Evolutionary conservation across 2,329 filamentous ascomycete species (phyloP), one percentile per base, ranked within the genome.

Genomic region (Shiraia bambusicola): DNA sequence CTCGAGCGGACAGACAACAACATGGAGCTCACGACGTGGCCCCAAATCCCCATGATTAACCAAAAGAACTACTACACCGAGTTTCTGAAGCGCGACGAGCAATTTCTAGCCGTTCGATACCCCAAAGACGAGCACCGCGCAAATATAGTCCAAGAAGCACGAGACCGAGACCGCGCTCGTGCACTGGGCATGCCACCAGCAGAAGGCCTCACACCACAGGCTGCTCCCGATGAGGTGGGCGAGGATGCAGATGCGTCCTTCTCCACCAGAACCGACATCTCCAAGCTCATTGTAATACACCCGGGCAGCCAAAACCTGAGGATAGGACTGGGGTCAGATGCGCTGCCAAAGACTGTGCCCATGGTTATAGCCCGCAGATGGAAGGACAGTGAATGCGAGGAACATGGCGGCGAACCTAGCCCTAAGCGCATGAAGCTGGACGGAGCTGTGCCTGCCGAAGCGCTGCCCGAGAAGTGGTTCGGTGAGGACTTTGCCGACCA

Each of bases 31-130:
- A 88, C 90, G 34, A 94, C 80, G 68, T 98, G 93, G 92, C 92
- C 93, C 8, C 86, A 93, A 63, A 84, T 95, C 43, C 79, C 82
- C 30, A 88, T 93, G 60, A 98, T 98, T 72, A 98, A 98, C 67
- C 93, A 98, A 70, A 98, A 98, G 76, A 98, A 98, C 70, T 98
- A 98, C 71, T 67, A 63, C 48, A 95, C 90, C 47, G 93, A 98
- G 66, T 98, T 95, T 60, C 87, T 98, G 72, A 98, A 98, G 75
- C 86, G 92, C 62, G 93, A 98, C 74, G 93, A 97, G 61, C 93
- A 98, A 72, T 84, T 95, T 45, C 82, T 98, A 25, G 89, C 92
- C 10, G 82, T 92, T 41, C 84, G 93, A 60, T 80, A 95, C 12
- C 89, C 95, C 59, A 86, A 84, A 69, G 93, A 98, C 67, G 89